Base-by-base conservation (phyloP, 2,329 filamentous ascomycete genomes). In the Aspergillus amoenus region DNA sequence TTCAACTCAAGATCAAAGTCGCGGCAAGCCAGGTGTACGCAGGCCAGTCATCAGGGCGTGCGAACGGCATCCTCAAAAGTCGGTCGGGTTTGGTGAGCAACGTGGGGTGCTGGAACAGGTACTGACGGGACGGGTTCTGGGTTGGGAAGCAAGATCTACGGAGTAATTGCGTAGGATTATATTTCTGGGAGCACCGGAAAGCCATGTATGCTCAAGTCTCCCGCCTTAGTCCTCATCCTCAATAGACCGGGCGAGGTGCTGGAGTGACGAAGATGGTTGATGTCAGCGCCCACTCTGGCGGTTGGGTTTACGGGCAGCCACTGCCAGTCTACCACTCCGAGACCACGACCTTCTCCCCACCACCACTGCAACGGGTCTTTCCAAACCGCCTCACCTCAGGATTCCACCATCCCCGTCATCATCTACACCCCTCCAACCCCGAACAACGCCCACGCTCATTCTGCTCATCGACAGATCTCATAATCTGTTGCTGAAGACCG, bases 361-460 rank as follows among this genome's bases (percentile, higher is more conserved):
- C 56, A 52, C 52, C 58, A 52, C 52, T 55, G 54, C 52, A 56
- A 61, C 59, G 56, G 59, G 57, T 53, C 53, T 63, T 61, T 54
- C 61, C 59, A 61, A 61, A 52, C 57, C 66, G 62, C 64, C 55
- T 54, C 56, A 54, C 55, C 58, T 59, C 58, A 53, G 52, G 22
- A 51, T 18, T 54, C 58, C 53, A 55, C 46, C 58, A 57, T 51
- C 49, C 46, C 52, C 49, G 24, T 55, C 44, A 51, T 60, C 55
- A 21, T 24, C 39, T 24, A 21, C 53, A 43, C 39, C 39, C 39
- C 27, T 43, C 51, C 58, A 57, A 50, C 54, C 21, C 34, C 50
- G 49, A 22, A 55, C 56, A 58, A 61, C 49, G 44, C 41, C 59
- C 56, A 52, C 48, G 34, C 46, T 62, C 56, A 47, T 57, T 52